Evolutionary conservation across 768 basidiomycete species (phyloP).

Genomic region (Chlorophyllum brunneum): DNA sequence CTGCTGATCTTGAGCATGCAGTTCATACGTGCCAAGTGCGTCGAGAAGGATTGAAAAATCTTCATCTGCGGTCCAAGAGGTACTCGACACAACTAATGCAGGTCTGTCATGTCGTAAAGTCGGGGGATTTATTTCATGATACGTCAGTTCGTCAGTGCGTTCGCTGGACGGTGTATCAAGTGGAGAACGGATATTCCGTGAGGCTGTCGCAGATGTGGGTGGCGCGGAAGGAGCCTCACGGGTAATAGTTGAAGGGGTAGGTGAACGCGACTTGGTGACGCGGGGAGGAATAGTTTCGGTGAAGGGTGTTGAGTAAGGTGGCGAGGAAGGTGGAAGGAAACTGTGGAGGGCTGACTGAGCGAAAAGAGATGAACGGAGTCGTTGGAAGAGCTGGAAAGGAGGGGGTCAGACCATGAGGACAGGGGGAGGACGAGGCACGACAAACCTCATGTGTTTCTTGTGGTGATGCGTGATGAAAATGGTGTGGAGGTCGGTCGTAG

Average conservation of each 20-base stretch:
- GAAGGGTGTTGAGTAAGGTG: conserved; percentile 60
- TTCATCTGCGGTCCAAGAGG: conserved; percentile 97
- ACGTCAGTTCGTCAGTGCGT: conserved; percentile 22
- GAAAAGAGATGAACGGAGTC: conserved; percentile 36
- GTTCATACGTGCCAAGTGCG: conserved; percentile 71
- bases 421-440: not conserved
- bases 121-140: conserved; percentile 36
- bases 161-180: conserved; percentile 23
- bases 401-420: not conserved
- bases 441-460: conserved; percentile 76
- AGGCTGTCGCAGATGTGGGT: not conserved
- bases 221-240: not conserved
- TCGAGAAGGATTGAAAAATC: conserved; percentile 84
- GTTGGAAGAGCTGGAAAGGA: conserved; percentile 43
- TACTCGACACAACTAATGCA: conserved; percentile 85
- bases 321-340: conserved; percentile 51
- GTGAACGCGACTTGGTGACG: conserved; percentile 9
- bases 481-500: conserved; percentile 86
- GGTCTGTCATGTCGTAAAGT: conserved; percentile 68
- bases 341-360: conserved; percentile 30
- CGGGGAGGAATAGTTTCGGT: conserved; percentile 35
- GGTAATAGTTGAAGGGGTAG: not conserved
- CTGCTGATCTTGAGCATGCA: conserved; percentile 36
- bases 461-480: conserved; percentile 69
- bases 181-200: not conserved